Evolutionary conservation across 108 stramenopile genomes (phyloP).

Genomic region (Skeletonema menzelii): DNA sequence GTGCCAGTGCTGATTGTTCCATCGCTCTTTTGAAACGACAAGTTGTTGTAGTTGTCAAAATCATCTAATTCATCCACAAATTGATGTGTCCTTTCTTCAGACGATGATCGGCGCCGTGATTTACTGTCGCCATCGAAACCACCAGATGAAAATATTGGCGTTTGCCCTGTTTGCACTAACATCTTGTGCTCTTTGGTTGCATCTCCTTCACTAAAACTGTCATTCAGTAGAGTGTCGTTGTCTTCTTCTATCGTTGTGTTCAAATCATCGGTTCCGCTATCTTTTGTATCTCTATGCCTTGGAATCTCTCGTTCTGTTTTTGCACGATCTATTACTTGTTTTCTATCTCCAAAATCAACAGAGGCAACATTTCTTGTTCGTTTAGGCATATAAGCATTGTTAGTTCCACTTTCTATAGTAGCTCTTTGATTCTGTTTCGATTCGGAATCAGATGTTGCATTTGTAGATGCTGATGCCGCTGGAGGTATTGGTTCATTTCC

Average conservation of each 20-base stretch:
- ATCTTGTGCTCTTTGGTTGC: constrained; percentile 17
- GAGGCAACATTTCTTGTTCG: background rate
- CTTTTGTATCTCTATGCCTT: background rate
- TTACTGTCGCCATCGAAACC: constrained; percentile 12
- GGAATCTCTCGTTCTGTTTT: background rate
- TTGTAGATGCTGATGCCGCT: background rate
- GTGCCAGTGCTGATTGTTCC: background rate
- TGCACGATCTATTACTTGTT: background rate
- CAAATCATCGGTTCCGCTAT: background rate
- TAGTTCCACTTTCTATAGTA: background rate
- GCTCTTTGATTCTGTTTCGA: background rate
- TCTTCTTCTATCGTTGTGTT: constrained; percentile 8
- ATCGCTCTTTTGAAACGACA: background rate
- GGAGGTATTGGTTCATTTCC: background rate
- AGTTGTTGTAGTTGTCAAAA: background rate
- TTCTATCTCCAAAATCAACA: background rate
- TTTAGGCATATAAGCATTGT: background rate
- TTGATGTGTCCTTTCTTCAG: background rate
- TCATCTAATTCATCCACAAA: background rate
- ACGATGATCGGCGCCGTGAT: background rate
- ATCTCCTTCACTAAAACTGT: constrained; percentile 16
- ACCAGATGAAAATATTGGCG: constrained; percentile 7
- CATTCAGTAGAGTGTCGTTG: constrained; percentile 8
- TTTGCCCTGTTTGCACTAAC: constrained; percentile 2
- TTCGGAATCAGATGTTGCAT: background rate